These are phyloP conservation scores for Aegilops speltoides DNA, from an alignment of 176 grass and related monocot species.

Conservation along the genomic window DNA sequence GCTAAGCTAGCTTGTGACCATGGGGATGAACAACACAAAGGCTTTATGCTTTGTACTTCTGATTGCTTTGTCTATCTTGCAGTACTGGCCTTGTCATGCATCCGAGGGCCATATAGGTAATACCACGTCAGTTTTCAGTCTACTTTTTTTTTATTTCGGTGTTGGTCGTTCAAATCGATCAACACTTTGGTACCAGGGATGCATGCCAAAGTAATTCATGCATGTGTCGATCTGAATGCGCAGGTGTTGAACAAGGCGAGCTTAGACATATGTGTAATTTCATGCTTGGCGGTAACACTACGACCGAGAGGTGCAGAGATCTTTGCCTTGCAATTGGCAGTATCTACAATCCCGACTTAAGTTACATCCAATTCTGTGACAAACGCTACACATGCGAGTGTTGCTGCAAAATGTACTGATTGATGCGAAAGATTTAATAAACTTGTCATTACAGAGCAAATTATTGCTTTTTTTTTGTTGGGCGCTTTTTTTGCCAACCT, in stretches of 20 bases:
- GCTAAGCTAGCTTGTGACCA: background rate
- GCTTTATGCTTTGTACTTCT: background rate
- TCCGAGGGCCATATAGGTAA: background rate
- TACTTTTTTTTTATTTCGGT: background rate
- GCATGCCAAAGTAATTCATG: background rate
- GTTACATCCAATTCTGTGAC: background rate
- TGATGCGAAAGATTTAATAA: background rate
- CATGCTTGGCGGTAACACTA: background rate
- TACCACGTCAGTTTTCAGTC: background rate
- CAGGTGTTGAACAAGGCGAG: background rate
- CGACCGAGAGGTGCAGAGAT: background rate
- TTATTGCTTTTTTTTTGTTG: no score
- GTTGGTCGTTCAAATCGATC: background rate
- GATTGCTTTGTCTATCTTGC: background rate
- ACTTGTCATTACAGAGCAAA: no score
- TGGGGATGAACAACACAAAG: background rate
- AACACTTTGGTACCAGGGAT: background rate
- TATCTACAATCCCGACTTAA: background rate
- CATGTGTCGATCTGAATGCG: background rate
- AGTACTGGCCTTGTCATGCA: background rate
- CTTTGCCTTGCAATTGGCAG: background rate
- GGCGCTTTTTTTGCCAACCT: no score
- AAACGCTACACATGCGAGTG: background rate
- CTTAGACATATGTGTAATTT: background rate
- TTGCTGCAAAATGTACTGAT: background rate